phyloP scores from a whole-genome alignment of 495 filamentous ascomycete genomes.

The Paragyromitra xinjiangensis region DNA sequence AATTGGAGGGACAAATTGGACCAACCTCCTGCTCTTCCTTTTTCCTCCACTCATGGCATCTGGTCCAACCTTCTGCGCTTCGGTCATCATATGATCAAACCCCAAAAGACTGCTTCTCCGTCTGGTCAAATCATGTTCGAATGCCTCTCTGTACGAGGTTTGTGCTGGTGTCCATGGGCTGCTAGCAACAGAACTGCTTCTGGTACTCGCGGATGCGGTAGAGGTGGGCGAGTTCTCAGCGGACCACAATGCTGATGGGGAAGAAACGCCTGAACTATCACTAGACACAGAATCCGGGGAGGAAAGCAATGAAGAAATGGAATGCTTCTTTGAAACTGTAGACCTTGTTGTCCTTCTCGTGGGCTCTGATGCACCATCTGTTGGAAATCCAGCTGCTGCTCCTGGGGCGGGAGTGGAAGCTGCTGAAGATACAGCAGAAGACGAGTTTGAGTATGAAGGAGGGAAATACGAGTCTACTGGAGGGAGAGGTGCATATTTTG shows the following conservation, averaged over 20 bases:
- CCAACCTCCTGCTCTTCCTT: constrained; percentile 56
- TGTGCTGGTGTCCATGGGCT: constrained; percentile 45
- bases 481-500: constrained; percentile 43
- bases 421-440: constrained; percentile 50
- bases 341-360: constrained; percentile 45
- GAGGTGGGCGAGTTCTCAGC: constrained; percentile 54
- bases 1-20: constrained; percentile 52
- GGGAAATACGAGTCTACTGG: constrained; percentile 52
- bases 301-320: constrained; percentile 55
- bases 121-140: constrained; percentile 49
- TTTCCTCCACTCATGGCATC: constrained; percentile 49
- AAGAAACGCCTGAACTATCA: constrained; percentile 56
- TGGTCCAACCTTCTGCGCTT: constrained; percentile 42
- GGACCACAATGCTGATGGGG: constrained; percentile 50
- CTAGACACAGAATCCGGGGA: constrained; percentile 52
- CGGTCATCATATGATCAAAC: constrained; percentile 44
- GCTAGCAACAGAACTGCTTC: constrained; percentile 56
- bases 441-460: constrained; percentile 45
- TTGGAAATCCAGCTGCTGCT: constrained; percentile 39
- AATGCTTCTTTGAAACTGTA: constrained; percentile 52
- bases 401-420: constrained; percentile 53
- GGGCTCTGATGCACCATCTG: constrained; percentile 35
- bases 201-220: constrained; percentile 48
- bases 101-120: constrained; percentile 48
- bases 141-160: constrained; percentile 32